Conservation (phyloP, 1,284 basidiomycete genomes). For the Trametes hirsuta region DNA sequence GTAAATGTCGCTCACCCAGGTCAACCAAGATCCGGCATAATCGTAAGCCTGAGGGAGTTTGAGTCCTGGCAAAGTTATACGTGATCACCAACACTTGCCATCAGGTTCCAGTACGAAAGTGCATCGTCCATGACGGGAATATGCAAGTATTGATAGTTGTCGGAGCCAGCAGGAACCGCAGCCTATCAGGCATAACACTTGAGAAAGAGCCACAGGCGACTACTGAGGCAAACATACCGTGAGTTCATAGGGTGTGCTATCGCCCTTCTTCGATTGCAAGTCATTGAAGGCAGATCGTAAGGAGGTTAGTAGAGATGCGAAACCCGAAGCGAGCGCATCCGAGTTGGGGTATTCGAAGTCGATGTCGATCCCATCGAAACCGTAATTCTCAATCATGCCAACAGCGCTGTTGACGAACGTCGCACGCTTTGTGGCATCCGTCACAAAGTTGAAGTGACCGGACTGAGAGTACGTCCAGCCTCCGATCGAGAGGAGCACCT, state of each 20-base stretch:
- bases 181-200: conserved; percentile 18
- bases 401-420: conserved; percentile 78
- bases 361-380: conserved; percentile 83
- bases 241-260: conserved; percentile 59
- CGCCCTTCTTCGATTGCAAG: conserved; percentile 58
- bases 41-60: conserved; percentile 64
- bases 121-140: conserved; percentile 76
- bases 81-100: conserved; percentile 52
- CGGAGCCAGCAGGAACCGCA: conserved; percentile 65
- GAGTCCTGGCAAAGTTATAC: neutral
- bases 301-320: conserved; percentile 60
- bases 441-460: conserved; percentile 69
- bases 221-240: conserved; percentile 40
- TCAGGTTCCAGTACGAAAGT: conserved; percentile 89
- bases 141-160: conserved; percentile 67
- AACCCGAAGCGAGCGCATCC: conserved; percentile 55
- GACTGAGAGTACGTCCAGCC: conserved; percentile 75
- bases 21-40: conserved; percentile 73
- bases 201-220: neutral
- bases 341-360: conserved; percentile 70
- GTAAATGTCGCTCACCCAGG: conserved; percentile 37
- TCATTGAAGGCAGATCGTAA: conserved; percentile 59
- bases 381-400: conserved; percentile 81
- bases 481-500: conserved; percentile 79
- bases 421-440: conserved; percentile 53